Percentiles rank a stretch among this genome's conserved stretches.
Evolutionary conservation across 257 asterid genomes (phyloP).

Genomic region (Forsythia suspensa): DNA sequence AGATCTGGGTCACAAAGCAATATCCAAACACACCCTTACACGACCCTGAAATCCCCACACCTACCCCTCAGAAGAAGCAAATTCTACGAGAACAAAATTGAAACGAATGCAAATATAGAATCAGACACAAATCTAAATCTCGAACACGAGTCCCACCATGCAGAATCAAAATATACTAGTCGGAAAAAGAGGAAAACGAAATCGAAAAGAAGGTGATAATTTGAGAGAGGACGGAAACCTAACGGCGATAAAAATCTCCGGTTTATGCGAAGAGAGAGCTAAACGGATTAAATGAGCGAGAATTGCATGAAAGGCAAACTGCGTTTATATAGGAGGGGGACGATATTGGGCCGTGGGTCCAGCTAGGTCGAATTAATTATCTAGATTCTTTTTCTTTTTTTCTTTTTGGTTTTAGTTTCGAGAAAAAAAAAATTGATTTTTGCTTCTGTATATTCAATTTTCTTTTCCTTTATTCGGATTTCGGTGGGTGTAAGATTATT

Average conservation of each 20-base stretch:
- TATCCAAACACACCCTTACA: conserved; percentile 44
- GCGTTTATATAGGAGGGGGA: conserved; percentile 47
- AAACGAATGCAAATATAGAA: neutral
- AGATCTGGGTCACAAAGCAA: conserved; percentile 61
- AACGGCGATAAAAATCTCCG: conserved; percentile 32
- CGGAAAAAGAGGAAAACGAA: neutral
- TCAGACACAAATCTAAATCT: conserved; percentile 31
- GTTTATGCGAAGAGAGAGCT: conserved; percentile 22
- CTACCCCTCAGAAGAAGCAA: conserved; percentile 83
- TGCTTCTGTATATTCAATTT: neutral
- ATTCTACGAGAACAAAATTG: conserved; percentile 4
- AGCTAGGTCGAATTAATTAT: neutral
- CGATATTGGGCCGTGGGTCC: conserved; percentile 31
- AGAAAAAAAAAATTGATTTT: neutral
- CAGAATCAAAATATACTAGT: conserved; percentile 32
- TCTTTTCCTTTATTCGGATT: neutral
- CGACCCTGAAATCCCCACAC: conserved; percentile 77
- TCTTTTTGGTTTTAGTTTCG: neutral
- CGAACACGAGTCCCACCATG: conserved; percentile 57
- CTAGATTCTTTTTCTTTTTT: conserved; percentile 5
- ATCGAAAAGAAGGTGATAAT: neutral
- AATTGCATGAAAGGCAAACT: conserved; percentile 55
- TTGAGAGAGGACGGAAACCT: conserved; percentile 34
- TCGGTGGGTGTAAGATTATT: conserved; percentile 19
- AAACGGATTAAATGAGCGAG: conserved; percentile 59